Conservation (phyloP, 441 rosid genomes). For the Eutrema salsugineum region DNA sequence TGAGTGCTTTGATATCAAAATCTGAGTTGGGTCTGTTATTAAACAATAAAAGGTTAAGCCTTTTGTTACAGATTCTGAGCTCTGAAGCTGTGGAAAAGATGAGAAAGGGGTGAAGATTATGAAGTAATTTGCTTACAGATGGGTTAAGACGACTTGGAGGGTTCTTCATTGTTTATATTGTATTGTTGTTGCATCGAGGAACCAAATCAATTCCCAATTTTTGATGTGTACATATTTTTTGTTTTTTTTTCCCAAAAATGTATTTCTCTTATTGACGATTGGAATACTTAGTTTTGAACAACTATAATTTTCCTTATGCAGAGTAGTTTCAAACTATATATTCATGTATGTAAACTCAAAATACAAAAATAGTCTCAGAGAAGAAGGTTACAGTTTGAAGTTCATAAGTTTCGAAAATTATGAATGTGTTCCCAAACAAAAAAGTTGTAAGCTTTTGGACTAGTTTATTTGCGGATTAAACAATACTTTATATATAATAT, state of each 20-base stretch:
- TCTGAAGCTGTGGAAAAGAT: slow-evolving; percentile 3
- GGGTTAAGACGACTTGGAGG: background rate
- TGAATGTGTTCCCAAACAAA: background rate
- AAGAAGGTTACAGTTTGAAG: background rate
- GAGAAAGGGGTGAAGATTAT: slow-evolving; percentile 1
- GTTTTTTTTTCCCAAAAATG: background rate
- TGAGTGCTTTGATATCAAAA: background rate
- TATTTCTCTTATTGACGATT: background rate
- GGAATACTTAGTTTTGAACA: background rate
- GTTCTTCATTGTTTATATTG: slow-evolving; percentile 19
- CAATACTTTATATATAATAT: background rate
- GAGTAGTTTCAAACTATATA: background rate
- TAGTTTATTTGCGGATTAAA: background rate
- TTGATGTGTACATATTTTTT: background rate
- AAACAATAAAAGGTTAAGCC: background rate
- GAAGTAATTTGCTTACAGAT: background rate
- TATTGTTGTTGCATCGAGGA: slow-evolving; percentile 22
- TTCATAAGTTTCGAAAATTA: background rate
- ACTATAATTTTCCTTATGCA: background rate
- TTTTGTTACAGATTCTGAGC: slow-evolving; percentile 28
- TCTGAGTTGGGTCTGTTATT: slow-evolving; percentile 1
- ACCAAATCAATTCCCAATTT: slow-evolving; percentile 3
- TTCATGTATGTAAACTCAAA: background rate
- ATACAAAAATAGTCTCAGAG: background rate
- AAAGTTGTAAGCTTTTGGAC: background rate